Base-by-base conservation (phyloP, 1,284 basidiomycete genomes). In the Cryptococcus sp. region DNA sequence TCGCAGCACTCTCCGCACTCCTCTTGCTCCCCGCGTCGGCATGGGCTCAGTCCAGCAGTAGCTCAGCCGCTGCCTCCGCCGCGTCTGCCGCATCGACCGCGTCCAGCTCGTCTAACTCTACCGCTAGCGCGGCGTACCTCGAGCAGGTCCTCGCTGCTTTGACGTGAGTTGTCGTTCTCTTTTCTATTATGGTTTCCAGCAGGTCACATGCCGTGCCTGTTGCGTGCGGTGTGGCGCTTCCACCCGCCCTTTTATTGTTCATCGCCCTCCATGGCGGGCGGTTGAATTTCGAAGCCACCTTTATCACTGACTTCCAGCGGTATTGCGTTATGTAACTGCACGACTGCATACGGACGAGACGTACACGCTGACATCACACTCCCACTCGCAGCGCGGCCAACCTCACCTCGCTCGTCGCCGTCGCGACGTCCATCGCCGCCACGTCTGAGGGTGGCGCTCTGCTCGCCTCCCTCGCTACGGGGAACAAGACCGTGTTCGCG, bases 381-480 rank as follows among this genome's bases (percentile, higher is more conserved):
- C 7, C 5, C 7, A 54, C 57, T 20, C 23, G 82, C 51, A 70
- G 76, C 27, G 54, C 58, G 20, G 63, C 71, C 30, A 79, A 81
- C 46, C 75, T 83, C 55, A 82, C 80, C 35, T 70, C 68, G 17
- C 70, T 85, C 40, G 76, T 78, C 22, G 58, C 55, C 19, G 66
- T 77, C 27, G 75, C 79, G 0, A 50, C 64, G 6, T 64, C 66
- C 38, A 66, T 84, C 63, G 84, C 84, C 51, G 81, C 86, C 63
- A 83, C 82, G 11, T 47, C 71, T 5, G 68, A 64, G 3, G 86
- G 84, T 3, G 73, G 79, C 59, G 63, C 70, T n/a, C 64, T 86
- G 11, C 72, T 86, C 22, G 57, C 68, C 4, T 64, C 78, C 48
- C 70, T 85, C 25, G 75, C 78, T 3, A 49, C 58, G 16, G 71